Evolutionary conservation across 2,329 filamentous ascomycete species (phyloP).

Genomic region (Fusarium falciforme): DNA sequence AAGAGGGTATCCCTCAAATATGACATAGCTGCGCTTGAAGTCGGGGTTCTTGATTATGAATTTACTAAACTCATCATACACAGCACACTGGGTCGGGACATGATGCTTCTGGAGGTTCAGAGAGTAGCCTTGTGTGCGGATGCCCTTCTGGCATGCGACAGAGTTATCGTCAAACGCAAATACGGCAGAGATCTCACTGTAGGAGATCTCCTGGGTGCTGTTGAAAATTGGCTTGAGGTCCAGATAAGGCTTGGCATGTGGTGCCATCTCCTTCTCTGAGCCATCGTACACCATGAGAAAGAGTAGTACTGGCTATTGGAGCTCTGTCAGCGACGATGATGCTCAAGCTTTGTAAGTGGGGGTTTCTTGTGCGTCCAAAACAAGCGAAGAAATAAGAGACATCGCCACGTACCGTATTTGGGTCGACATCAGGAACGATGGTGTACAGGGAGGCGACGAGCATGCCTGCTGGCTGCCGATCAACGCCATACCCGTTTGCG

Average conservation of each 20-base stretch:
- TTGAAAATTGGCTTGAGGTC: not conserved
- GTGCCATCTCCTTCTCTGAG: not conserved
- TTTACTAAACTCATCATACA: constrained; percentile 30
- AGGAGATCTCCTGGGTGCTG: not conserved
- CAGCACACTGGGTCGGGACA: not conserved
- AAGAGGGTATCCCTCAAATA: constrained; percentile 66
- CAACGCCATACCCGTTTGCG: not conserved
- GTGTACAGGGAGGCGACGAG: not conserved
- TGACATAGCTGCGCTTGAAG: constrained; percentile 47
- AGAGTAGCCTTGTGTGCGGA: not conserved
- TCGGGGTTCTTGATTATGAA: constrained; percentile 43
- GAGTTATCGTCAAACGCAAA: not conserved
- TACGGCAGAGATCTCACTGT: not conserved
- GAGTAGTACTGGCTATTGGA: not conserved
- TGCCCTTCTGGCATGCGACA: not conserved
- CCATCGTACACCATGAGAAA: not conserved
- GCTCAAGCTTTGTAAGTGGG: not conserved
- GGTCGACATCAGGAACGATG: not conserved
- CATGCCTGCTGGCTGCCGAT: not conserved
- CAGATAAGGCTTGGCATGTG: not conserved
- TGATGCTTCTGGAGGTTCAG: not conserved
- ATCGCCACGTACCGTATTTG: not conserved
- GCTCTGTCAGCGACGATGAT: not conserved
- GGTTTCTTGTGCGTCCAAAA: not conserved
- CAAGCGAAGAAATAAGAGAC: not conserved